phyloP scores from a whole-genome alignment of 1,139 yeast genomes.

The Hemisphaericaspora subhashii region DNA sequence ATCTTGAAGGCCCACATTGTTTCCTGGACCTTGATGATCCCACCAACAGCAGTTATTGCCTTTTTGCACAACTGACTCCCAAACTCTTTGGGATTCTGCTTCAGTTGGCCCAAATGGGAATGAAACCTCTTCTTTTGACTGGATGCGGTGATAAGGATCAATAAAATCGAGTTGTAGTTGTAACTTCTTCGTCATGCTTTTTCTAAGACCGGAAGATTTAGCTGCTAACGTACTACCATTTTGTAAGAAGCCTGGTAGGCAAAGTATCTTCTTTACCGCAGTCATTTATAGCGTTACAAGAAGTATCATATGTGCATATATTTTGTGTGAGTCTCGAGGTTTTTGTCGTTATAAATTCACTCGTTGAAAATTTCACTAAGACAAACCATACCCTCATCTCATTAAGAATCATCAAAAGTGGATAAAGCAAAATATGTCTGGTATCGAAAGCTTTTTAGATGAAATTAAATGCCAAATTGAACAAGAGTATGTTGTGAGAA shows the following conservation, averaged over 20 bases:
- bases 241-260: conserved; percentile 54
- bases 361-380: too few species aligned
- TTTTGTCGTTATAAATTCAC: too few species aligned
- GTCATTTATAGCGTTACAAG: conserved; percentile 3
- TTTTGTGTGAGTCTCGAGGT: too few species aligned
- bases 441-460: conserved; percentile 12
- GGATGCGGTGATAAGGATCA: conserved; percentile 34
- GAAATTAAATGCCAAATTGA: conserved; percentile 15
- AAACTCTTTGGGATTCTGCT: conserved; percentile 26
- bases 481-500: conserved; percentile 14
- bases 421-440: conserved; percentile 10
- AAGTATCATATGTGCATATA: too few species aligned
- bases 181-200: conserved; percentile 59
- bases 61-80: conserved; percentile 38
- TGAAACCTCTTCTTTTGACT: conserved; percentile 27
- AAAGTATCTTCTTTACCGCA: conserved; percentile 23
- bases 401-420: too few species aligned
- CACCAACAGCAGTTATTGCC: conserved; percentile 56
- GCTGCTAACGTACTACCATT: conserved; percentile 73
- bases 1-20: conserved; percentile 34
- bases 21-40: conserved; percentile 27
- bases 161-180: conserved; percentile 45
- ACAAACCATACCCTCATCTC: too few species aligned
- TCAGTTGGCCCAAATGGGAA: conserved; percentile 28
- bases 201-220: conserved; percentile 77